These are phyloP conservation scores for Penicillium dipodomyicola DNA, from an alignment of 495 filamentous ascomycete species.

Conservation along the genomic window DNA sequence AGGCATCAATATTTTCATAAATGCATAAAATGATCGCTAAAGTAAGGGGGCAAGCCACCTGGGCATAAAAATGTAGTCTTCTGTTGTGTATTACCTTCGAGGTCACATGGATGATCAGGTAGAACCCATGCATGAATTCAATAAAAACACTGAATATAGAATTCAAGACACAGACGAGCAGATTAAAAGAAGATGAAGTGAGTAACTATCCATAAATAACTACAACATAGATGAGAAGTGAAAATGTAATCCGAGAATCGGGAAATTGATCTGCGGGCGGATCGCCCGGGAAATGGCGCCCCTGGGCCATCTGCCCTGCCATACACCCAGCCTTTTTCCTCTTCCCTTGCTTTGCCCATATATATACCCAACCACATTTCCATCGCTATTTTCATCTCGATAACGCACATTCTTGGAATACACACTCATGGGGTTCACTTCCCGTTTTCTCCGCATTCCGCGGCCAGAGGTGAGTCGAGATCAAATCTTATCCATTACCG, in stretches of 20 bases:
- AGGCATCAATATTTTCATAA: slow-evolving; percentile 3
- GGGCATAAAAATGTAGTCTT: neutral
- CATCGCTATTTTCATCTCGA: slow-evolving; percentile 13
- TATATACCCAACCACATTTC: slow-evolving; percentile 20
- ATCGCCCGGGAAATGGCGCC: slow-evolving; percentile 29
- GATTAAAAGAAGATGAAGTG: neutral
- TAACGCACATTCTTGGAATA: slow-evolving; percentile 12
- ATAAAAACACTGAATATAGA: neutral
- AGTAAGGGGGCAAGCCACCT: slow-evolving; percentile 2
- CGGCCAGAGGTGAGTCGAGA: slow-evolving; percentile 54
- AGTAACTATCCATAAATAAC: no score
- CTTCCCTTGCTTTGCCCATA: slow-evolving; percentile 12
- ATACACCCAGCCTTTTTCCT: slow-evolving; percentile 27
- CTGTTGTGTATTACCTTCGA: neutral
- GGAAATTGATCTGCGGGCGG: slow-evolving; percentile 19
- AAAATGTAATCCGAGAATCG: slow-evolving; percentile 3
- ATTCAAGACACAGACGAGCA: neutral
- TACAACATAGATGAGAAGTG: neutral
- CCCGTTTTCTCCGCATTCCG: slow-evolving; percentile 55
- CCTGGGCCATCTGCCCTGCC: slow-evolving; percentile 25
- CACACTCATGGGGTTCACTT: slow-evolving; percentile 44
- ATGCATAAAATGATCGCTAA: neutral
- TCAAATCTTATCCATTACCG: slow-evolving; percentile 9
- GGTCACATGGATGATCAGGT: neutral
- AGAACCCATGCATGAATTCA: neutral